Evolutionary conservation across 2,329 filamentous ascomycete species (phyloP).

Genomic region (Arthrobotrys megalospora): DNA sequence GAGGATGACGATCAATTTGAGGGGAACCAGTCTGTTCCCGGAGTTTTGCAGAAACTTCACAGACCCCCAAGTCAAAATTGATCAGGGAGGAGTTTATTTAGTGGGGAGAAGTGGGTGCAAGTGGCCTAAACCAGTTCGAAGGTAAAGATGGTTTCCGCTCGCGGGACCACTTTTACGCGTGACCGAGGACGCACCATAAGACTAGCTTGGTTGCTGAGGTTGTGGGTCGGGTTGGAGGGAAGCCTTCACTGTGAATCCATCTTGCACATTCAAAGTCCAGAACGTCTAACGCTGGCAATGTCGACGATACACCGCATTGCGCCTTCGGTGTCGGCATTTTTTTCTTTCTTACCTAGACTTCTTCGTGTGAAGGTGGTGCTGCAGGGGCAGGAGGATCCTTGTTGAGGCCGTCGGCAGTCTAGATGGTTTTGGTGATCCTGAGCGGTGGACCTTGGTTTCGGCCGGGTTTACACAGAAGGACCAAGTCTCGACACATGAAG

Average conservation of each 20-base stretch:
- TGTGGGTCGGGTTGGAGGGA: constrained; percentile 51
- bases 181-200: constrained; percentile 45
- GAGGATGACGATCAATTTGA: constrained; percentile 52
- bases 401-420: not conserved
- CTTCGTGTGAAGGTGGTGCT: constrained; percentile 28
- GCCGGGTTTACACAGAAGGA: constrained; percentile 47
- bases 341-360: constrained; percentile 6
- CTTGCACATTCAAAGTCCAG: constrained; percentile 16
- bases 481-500: constrained; percentile 28
- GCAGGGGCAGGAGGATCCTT: constrained; percentile 26
- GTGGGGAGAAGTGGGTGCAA: constrained; percentile 31
- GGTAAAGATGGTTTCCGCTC: constrained; percentile 25
- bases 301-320: not conserved
- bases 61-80: constrained; percentile 41
- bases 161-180: constrained; percentile 11
- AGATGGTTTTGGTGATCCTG: not conserved
- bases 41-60: constrained; percentile 20
- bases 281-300: constrained; percentile 8
- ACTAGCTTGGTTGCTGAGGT: constrained; percentile 39
- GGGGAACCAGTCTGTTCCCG: constrained; percentile 17
- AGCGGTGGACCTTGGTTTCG: constrained; percentile 13
- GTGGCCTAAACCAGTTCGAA: constrained; percentile 18
- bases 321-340: constrained; percentile 34
- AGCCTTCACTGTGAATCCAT: constrained; percentile 34
- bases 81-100: constrained; percentile 17